Evolutionary conservation across 768 basidiomycete species (phyloP).

Genomic region (Rubroboletus satanas): DNA sequence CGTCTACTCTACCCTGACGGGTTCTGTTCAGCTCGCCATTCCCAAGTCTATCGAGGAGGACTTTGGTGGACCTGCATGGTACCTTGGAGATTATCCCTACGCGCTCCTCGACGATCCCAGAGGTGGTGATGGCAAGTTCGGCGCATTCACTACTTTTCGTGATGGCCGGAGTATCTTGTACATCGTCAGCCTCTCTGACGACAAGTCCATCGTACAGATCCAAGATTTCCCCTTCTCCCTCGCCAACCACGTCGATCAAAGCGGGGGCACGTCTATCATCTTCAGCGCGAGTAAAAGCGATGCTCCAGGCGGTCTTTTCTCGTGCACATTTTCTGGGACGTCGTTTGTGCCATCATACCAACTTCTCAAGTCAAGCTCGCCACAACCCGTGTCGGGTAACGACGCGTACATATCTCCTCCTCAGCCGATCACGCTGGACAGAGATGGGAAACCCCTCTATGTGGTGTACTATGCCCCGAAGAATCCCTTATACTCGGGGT

Average conservation of each 20-base stretch:
- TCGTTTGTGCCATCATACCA: slow-evolving; percentile 23
- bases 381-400: slow-evolving; percentile 4
- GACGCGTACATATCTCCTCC: slow-evolving; percentile 44
- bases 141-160: slow-evolving; percentile 31
- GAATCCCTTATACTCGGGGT: slow-evolving; percentile 56
- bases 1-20: slow-evolving; percentile 40
- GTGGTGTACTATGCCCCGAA: slow-evolving; percentile 64
- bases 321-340: slow-evolving; percentile 24
- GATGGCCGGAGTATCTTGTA: slow-evolving; percentile 36
- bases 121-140: slow-evolving; percentile 17
- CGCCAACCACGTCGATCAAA: slow-evolving; percentile 22
- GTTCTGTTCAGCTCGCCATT: slow-evolving; percentile 31
- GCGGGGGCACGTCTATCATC: slow-evolving; percentile 24
- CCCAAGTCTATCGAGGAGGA: slow-evolving; percentile 46
- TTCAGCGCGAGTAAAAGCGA: slow-evolving; percentile 35
- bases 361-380: slow-evolving; percentile 26
- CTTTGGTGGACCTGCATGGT: slow-evolving; percentile 57
- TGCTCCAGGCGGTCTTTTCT: slow-evolving; percentile 29
- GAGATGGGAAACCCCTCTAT: slow-evolving; percentile 43
- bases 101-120: slow-evolving; percentile 38
- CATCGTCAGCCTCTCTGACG: slow-evolving; percentile 25
- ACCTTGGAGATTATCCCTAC: slow-evolving; percentile 45
- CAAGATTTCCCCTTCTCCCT: slow-evolving; percentile 34
- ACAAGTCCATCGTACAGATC: slow-evolving; percentile 24
- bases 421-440: slow-evolving; percentile 41